Base-by-base conservation (phyloP, 164 flowering plant genomes). In the Tetracentron sinense region DNA sequence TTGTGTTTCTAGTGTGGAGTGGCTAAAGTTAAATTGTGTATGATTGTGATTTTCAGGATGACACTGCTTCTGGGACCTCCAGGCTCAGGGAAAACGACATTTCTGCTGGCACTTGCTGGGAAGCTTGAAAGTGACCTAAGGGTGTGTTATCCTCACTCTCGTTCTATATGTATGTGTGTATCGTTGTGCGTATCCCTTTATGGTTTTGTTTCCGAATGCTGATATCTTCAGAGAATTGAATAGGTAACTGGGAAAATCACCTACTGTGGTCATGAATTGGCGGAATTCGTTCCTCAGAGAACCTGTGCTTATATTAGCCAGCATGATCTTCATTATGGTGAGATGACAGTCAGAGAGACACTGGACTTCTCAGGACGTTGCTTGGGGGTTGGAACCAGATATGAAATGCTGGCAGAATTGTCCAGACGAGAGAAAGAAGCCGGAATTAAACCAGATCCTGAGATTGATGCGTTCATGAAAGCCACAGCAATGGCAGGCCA, bases 301-400 rank as follows among this genome's bases (percentile, higher is more conserved):
- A 78, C 83, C 35, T 78, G 82, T 61, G 83, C 85, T 17, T 84
- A 78, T 66, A 81, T 84, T 29, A 69, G 84, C 58, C 84, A 84
- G 58, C 75, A 80, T 60, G 88, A 84, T 64, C 74, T 84, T 68
- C 88, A 84, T 69, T 64, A 71, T 26, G 85, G 80, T 31, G 84
- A 82, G 67, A 76, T 84, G 84, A 84, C 88, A 17, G 85, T 82
- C 10, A 66, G 84, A 47, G 88, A 84, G 74, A 84, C 88, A 22
- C 61, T 84, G 60, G 77, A 82, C 64, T 84, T 84, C 60, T 74
- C 87, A 12, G 89, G 85, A 20, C 82, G 89, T 47, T 85, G 87
- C 59, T 72, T 82, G 65, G 89, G 89, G 30, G 84, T 85, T 63
- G 87, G 89, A 61, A 77, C 82, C 21, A 67, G 89, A 66, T 81